Base-by-base conservation (phyloP, 2,329 filamentous ascomycete species). In the Trichoderma asperellum region DNA sequence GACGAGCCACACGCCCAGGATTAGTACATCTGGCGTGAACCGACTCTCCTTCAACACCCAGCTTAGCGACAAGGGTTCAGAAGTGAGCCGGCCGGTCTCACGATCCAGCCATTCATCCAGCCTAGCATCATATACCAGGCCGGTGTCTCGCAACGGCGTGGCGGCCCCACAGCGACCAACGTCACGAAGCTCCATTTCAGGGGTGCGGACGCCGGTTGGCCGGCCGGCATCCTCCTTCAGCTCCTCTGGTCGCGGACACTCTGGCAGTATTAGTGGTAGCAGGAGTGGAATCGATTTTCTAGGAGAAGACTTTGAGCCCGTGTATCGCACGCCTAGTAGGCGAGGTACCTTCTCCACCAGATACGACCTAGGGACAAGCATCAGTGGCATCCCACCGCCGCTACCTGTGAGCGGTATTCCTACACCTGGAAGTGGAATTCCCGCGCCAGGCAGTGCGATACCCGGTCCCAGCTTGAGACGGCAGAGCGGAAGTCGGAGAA, bases 151-250 rank as follows among this genome's bases (percentile, higher is more conserved):
- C 70, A 82, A 81, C 21, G 86, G 88, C 40, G 84, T 85, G 80
- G 85, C 81, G 78, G 80, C 81, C 1, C 82, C 84, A 1, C 82
- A 88, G 27, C 86, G 90, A 35, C 89, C 91, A 10, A 84, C 87
- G 72, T 92, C 90, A 74, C 87, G 91, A 61, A 84, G 88, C 47
- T 92, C 90, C 72, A 77, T 89, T 18, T 81, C 82, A 4, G 84
- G 88, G 6, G 79, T 87, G 10, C 86, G 90, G 70, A 92, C 91
- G 14, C 89, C 91, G 0, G 80, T 92, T 65, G 88, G 87, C 32
- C 87, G 92, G 65, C 90, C 92, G 21, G 86, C 91, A 61, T 93
- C 90, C 61, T 93, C 91, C 16, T 83, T 94, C 72, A 88, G 88
- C 68, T 87, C 90, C 67, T 89, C 87, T 71, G 81, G 86, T 12